Evolutionary conservation across 2,329 filamentous ascomycete genomes (phyloP), one percentile per base, ranked within the genome.

Genomic region (Sporothrix inflata): DNA sequence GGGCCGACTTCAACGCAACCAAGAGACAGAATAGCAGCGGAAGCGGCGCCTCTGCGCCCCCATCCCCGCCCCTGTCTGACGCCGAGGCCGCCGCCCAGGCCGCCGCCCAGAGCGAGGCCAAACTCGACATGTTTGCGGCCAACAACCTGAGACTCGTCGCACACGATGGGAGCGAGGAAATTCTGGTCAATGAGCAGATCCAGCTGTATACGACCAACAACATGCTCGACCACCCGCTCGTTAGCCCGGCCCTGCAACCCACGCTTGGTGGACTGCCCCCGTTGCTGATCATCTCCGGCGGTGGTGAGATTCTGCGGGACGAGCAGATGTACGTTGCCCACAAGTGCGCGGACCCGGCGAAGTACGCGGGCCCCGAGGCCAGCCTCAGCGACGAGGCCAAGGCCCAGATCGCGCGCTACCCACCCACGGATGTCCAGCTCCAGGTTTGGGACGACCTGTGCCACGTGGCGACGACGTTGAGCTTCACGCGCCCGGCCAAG

Each of bases 371-470:
- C 0, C 85, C 87, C 0, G 86, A 91, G 49, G 84, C 84, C 0
- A 85, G 89, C 57, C 83, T 96, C 73, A 85, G 90, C 45, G 87
- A 91, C 49, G 84, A 86, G 73, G 90, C 91, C 38, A 85, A 86
- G 24, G 85, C 86, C 4, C 81, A 85, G 14, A 78, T 96, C 19
- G 83, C 85, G 47, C 89, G 86, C 74, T 97, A 93, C 80, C 89
- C 89, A 72, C 93, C 94, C 0, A 99, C 96, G 0, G 89, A 97
- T 76, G 95, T 98, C 0, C 94, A 98, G 79, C 86, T 99, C 1
- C 96, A 98, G 79, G 91, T 98, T 1, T 98, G 95, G 94, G 95
- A 98, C 72, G 92, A 97, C 77, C 84, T 98, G 2, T 98, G 96
- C 77, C 95, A 98, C 79, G 94, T 97, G 6, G 91, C 92, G 0